These are phyloP conservation scores for Penicillium sp. DNA, from an alignment of 2,329 filamentous ascomycete species.

Conservation along the genomic window DNA sequence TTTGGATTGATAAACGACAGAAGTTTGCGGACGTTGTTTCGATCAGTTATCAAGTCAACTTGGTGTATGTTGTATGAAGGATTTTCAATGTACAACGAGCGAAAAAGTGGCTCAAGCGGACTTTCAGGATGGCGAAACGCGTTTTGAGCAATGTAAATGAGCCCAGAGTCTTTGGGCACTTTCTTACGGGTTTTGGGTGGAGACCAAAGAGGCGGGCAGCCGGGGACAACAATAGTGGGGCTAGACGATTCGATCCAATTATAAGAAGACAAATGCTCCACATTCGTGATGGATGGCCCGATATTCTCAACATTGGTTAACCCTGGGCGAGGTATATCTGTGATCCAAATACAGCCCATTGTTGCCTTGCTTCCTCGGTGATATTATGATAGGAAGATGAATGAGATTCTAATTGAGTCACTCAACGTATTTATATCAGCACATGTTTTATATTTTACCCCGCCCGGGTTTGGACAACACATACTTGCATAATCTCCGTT, in stretches of 20 bases:
- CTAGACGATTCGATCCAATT: background rate
- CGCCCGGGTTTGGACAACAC: too few relatives aligned
- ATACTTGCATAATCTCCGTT: too few relatives aligned
- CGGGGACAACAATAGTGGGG: background rate
- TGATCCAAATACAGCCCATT: too few relatives aligned
- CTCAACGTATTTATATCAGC: too few relatives aligned
- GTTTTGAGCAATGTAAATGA: conserved; percentile 47
- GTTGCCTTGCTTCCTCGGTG: too few relatives aligned
- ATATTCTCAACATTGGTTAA: too few relatives aligned
- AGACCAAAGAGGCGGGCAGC: background rate
- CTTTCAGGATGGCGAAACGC: conserved; percentile 43
- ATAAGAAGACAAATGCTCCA: background rate
- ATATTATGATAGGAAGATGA: too few relatives aligned
- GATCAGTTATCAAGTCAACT: conserved; percentile 46
- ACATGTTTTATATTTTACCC: too few relatives aligned
- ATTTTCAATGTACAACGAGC: conserved; percentile 39
- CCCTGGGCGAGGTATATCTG: too few relatives aligned
- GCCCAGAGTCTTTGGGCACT: background rate
- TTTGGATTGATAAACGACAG: conserved; percentile 43
- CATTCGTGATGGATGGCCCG: background rate
- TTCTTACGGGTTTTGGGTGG: background rate
- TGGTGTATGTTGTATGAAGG: conserved; percentile 37
- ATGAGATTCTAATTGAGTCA: too few relatives aligned
- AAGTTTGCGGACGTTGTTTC: conserved; percentile 51
- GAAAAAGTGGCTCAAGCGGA: conserved; percentile 49